Conservation (phyloP, 768 basidiomycete species). For the Rhodotorula diobovata region DNA sequence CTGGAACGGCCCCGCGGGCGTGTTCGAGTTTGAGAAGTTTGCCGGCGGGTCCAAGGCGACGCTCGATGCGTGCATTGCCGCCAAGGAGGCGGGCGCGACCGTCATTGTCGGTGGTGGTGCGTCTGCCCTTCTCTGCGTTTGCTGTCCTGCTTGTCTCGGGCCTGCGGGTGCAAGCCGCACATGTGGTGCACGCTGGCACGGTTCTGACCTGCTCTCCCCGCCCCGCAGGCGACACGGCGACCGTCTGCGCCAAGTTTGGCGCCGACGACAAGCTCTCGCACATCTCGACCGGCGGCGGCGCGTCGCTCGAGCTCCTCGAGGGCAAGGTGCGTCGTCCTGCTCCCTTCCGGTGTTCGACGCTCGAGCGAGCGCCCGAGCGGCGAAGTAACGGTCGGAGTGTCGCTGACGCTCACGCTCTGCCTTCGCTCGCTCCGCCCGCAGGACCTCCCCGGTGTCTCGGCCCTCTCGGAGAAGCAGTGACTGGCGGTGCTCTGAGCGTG, state of each 20-base stretch:
- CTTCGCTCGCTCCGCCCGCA: neutral
- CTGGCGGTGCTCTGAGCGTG: too few relatives aligned
- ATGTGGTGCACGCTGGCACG: neutral
- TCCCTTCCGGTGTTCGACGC: neutral
- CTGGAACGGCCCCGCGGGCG: conserved; percentile 91
- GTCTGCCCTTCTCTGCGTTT: conserved; percentile 5
- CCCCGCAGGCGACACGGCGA: conserved; percentile 76
- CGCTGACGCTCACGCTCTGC: neutral
- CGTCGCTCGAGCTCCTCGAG: conserved; percentile 89
- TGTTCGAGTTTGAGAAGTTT: conserved; percentile 94
- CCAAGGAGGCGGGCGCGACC: conserved; percentile 74
- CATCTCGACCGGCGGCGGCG: conserved; percentile 81
- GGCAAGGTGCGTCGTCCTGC: conserved; percentile 71
- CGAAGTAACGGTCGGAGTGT: too few relatives aligned
- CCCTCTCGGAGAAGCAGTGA: conserved; percentile 70
- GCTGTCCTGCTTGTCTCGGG: too few relatives aligned
- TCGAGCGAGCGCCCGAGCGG: too few relatives aligned
- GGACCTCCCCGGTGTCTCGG: conserved; percentile 79
- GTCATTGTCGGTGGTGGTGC: conserved; percentile 83
- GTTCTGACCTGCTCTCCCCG: too few relatives aligned
- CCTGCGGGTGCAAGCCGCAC: too few relatives aligned
- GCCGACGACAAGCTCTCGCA: conserved; percentile 88
- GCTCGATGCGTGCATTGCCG: conserved; percentile 78
- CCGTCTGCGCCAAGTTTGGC: conserved; percentile 77
- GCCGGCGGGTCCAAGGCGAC: conserved; percentile 76